Evolutionary conservation across 345 rosid species (phyloP).

Genomic region (Arabis hirsuta): DNA sequence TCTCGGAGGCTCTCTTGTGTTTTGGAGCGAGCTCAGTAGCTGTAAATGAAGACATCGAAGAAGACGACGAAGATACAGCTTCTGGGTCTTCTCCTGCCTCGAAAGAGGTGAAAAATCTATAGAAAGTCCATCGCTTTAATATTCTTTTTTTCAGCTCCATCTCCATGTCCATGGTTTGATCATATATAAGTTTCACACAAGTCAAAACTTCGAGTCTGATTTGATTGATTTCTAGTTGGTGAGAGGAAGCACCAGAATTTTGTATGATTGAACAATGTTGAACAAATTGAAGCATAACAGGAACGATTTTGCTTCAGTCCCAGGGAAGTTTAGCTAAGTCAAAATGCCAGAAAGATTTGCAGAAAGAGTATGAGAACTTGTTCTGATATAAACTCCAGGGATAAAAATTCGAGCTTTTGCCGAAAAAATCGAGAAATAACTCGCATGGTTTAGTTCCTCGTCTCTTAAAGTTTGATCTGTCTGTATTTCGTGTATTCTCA

Average conservation of each 20-base stretch:
- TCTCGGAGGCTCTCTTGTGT: slow-evolving; percentile 80
- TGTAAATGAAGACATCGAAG: slow-evolving; percentile 53
- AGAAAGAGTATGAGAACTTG: too few species aligned
- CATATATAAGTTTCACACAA: too few species aligned
- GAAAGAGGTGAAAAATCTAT: slow-evolving; percentile 53
- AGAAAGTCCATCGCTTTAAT: neutral
- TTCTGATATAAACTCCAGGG: too few species aligned
- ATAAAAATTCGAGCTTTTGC: too few species aligned
- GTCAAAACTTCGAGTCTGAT: too few species aligned
- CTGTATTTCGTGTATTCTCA: slow-evolving; percentile 5
- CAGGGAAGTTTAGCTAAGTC: neutral
- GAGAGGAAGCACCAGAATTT: too few species aligned
- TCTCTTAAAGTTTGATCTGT: slow-evolving; percentile 8
- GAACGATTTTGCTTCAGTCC: too few species aligned
- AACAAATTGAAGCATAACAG: too few species aligned
- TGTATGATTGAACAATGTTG: too few species aligned
- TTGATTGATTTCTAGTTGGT: too few species aligned
- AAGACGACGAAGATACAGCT: slow-evolving; percentile 39
- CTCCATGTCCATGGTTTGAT: neutral
- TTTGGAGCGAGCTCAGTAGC: slow-evolving; percentile 81
- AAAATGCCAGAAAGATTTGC: neutral
- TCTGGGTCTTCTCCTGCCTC: slow-evolving; percentile 46
- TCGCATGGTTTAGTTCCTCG: neutral
- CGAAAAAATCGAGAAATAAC: neutral
- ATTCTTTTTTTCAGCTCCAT: neutral